Evolutionary conservation across 768 basidiomycete genomes (phyloP).

Genomic region (Ephemerocybe angulata): DNA sequence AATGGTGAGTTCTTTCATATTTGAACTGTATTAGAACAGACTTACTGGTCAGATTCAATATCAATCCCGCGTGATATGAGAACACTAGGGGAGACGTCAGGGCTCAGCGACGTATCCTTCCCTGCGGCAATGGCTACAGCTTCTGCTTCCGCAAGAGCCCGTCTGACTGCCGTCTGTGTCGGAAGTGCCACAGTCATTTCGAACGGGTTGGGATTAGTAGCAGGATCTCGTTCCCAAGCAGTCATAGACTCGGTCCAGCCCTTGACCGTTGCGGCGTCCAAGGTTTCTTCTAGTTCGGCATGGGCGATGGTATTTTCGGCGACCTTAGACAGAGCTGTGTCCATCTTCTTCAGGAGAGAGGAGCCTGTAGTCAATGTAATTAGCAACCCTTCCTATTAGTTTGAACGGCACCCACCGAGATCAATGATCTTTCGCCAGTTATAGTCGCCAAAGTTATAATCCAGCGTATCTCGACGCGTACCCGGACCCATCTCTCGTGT

Average conservation of each 20-base stretch:
- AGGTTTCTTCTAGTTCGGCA: not conserved
- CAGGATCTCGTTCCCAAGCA: not conserved
- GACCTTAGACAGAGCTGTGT: not conserved
- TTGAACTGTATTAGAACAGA: conserved; percentile 1
- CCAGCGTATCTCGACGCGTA: conserved; percentile 21
- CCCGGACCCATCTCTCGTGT: conserved; percentile 37
- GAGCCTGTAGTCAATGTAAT: not conserved
- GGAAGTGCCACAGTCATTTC: not conserved
- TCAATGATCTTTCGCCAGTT: conserved; percentile 26
- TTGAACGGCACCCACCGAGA: conserved; percentile 13
- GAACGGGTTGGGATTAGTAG: not conserved
- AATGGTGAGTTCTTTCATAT: not conserved
- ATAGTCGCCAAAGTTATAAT: conserved; percentile 25
- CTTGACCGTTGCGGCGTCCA: not conserved
- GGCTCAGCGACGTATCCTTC: not conserved
- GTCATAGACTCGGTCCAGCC: not conserved
- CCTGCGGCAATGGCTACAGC: not conserved
- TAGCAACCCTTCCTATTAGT: not conserved
- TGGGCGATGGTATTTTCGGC: not conserved
- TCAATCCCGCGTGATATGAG: conserved; percentile 16
- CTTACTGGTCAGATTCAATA: conserved; percentile 21
- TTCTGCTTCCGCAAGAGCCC: conserved; percentile 7
- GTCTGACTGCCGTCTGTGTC: conserved; percentile 6
- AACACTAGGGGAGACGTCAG: conserved; percentile 11
- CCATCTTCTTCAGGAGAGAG: not conserved